Evolutionary conservation across 352 stramenopile species (phyloP).

Genomic region (Lagenidium giganteum): DNA sequence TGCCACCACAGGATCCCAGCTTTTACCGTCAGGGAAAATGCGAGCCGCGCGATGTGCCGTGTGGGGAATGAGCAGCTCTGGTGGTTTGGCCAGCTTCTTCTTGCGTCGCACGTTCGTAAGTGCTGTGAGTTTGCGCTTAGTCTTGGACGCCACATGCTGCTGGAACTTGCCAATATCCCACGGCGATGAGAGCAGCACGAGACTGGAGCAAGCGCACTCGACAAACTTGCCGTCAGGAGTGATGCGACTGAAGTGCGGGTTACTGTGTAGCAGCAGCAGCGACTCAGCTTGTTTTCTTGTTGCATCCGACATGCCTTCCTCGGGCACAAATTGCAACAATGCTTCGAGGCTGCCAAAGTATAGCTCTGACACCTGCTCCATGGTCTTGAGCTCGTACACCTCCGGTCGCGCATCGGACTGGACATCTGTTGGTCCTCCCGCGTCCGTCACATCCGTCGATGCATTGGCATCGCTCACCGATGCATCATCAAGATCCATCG

Average conservation of each 20-base stretch:
- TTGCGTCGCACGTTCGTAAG: too few relatives aligned
- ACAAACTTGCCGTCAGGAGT: slow-evolving; percentile 49
- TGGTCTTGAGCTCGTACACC: not conserved
- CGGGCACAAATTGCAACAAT: too few relatives aligned
- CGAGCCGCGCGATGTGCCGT: slow-evolving; percentile 13
- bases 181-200: slow-evolving; percentile 32
- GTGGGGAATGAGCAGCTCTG: slow-evolving; percentile 12
- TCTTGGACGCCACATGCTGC: slow-evolving; percentile 35
- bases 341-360: too few relatives aligned
- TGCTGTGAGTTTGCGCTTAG: too few relatives aligned
- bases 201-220: slow-evolving; percentile 43
- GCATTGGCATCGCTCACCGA: too few relatives aligned
- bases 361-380: not conserved
- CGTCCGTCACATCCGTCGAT: not conserved
- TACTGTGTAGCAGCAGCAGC: slow-evolving; percentile 21
- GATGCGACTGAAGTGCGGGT: slow-evolving; percentile 45
- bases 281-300: slow-evolving; percentile 15
- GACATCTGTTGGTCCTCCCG: too few relatives aligned
- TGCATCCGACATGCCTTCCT: not conserved
- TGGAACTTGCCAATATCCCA: slow-evolving; percentile 53
- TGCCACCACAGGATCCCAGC: slow-evolving; percentile 31
- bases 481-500: too few relatives aligned
- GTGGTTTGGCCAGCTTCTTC: slow-evolving; percentile 24
- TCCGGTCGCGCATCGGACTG: too few relatives aligned
- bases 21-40: slow-evolving; percentile 46